A percentile compares a stretch with the other conserved stretches of the same genome.
phyloP scores from a whole-genome alignment of 257 asterid species.

The Rauvolfia tetraphylla region DNA sequence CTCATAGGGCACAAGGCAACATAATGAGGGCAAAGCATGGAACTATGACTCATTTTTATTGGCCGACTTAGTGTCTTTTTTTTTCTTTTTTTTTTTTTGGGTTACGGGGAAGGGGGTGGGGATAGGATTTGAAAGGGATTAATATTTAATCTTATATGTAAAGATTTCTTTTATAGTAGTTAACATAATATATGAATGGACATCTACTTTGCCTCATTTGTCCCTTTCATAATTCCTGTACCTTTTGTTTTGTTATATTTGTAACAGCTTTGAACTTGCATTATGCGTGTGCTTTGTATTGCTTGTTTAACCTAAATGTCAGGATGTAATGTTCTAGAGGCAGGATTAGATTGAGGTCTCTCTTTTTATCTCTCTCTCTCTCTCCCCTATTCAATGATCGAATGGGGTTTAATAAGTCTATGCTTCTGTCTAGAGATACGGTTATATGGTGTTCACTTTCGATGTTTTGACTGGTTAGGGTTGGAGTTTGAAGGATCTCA shows the following conservation, averaged over 20 bases:
- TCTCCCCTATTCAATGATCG: background rate
- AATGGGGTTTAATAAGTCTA: too few relatives aligned
- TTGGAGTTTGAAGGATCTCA: background rate
- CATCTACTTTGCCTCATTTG: background rate
- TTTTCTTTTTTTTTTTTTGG: background rate
- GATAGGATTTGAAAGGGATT: too few relatives aligned
- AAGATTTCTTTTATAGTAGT: conserved; percentile 7
- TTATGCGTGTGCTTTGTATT: background rate
- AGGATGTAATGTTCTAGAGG: background rate
- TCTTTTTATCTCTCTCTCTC: background rate
- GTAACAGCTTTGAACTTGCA: background rate
- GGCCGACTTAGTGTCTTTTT: conserved; percentile 7
- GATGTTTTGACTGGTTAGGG: background rate
- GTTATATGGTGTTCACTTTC: background rate
- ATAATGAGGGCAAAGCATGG: conserved; percentile 16
- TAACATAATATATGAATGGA: conserved; percentile 9
- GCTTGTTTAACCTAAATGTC: background rate
- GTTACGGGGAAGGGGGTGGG: too few relatives aligned
- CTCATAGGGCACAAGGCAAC: conserved; percentile 12
- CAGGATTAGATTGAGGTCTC: background rate
- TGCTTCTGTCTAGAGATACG: background rate
- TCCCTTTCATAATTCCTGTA: background rate
- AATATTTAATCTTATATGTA: conserved; percentile 12
- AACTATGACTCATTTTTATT: conserved; percentile 16
- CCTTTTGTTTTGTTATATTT: background rate